Evolutionary conservation across 2,329 filamentous ascomycete species (phyloP).

Genomic region (Colletotrichum sp.): DNA sequence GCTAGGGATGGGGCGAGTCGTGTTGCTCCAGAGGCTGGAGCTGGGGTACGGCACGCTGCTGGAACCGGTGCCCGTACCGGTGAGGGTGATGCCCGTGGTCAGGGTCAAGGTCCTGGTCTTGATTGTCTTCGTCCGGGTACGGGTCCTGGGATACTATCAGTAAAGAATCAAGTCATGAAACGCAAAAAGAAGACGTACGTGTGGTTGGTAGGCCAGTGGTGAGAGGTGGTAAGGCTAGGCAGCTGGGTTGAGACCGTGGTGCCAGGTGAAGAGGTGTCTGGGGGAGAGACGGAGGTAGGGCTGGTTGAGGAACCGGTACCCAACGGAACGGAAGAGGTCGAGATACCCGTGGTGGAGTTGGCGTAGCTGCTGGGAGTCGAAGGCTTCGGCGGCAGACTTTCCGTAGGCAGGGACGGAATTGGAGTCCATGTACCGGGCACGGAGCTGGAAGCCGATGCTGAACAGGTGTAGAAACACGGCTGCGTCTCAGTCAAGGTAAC

Average conservation of each 20-base stretch:
- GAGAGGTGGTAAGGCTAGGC: conserved; percentile 5
- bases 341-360: background rate
- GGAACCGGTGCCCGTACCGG: background rate
- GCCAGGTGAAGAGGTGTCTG: background rate
- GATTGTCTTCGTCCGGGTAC: background rate
- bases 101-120: background rate
- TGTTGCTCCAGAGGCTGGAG: conserved; percentile 7
- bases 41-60: background rate
- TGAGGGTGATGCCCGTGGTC: background rate
- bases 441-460: background rate
- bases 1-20: background rate
- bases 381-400: background rate
- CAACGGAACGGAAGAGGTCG: background rate
- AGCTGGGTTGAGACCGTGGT: background rate
- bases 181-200: background rate
- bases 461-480: conserved; percentile 24
- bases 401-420: background rate
- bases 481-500: conserved; percentile 34
- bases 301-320: background rate
- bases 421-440: background rate
- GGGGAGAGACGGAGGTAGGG: background rate
- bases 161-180: too few relatives aligned
- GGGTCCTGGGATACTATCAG: background rate
- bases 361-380: background rate
- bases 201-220: background rate